A percentile compares a stretch with the other conserved stretches of the same genome.
Evolutionary conservation across 2,329 filamentous ascomycete genomes (phyloP).

Genomic region (Aureobasidium sp.): DNA sequence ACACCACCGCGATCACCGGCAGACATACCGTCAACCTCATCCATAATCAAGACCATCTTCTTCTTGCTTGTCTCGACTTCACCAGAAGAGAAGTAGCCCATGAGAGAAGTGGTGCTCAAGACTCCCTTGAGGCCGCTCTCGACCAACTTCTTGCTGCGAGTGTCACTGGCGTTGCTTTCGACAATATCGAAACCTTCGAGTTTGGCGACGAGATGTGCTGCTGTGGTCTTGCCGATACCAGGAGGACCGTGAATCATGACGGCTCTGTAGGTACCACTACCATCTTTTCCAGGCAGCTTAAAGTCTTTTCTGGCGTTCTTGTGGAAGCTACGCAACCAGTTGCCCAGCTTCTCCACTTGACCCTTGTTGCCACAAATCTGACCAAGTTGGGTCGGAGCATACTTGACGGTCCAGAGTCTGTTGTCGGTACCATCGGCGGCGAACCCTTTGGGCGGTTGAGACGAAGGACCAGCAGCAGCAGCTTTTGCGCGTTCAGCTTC

Average conservation of each 20-base stretch:
- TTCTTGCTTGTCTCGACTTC: conserved; percentile 73
- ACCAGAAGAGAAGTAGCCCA: conserved; percentile 84
- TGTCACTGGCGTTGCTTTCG: conserved; percentile 93
- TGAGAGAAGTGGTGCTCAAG: conserved; percentile 83
- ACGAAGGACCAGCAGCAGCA: conserved; percentile 36
- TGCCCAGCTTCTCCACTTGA: conserved; percentile 79
- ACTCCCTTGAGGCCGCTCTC: conserved; percentile 82
- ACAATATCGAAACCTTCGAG: conserved; percentile 88
- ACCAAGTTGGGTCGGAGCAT: conserved; percentile 72
- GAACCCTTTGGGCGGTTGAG: conserved; percentile 24
- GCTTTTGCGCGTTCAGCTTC: conserved; percentile 57
- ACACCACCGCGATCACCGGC: conserved; percentile 93
- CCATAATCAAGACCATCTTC: conserved; percentile 95
- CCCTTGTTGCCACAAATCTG: conserved; percentile 95
- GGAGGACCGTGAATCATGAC: conserved; percentile 93
- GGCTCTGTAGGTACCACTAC: conserved; percentile 73
- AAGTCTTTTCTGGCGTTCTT: conserved; percentile 73
- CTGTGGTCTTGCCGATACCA: conserved; percentile 95
- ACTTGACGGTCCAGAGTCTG: conserved; percentile 88
- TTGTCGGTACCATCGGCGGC: conserved; percentile 37
- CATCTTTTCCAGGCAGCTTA: conserved; percentile 73
- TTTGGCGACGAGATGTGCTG: conserved; percentile 87
- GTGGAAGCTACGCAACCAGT: conserved; percentile 76
- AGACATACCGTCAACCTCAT: conserved; percentile 98
- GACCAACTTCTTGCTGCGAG: conserved; percentile 89